Evolutionary conservation across 495 filamentous ascomycete species (phyloP), one percentile per base, ranked within the genome.

Genomic region (Filosporella fistucella): DNA sequence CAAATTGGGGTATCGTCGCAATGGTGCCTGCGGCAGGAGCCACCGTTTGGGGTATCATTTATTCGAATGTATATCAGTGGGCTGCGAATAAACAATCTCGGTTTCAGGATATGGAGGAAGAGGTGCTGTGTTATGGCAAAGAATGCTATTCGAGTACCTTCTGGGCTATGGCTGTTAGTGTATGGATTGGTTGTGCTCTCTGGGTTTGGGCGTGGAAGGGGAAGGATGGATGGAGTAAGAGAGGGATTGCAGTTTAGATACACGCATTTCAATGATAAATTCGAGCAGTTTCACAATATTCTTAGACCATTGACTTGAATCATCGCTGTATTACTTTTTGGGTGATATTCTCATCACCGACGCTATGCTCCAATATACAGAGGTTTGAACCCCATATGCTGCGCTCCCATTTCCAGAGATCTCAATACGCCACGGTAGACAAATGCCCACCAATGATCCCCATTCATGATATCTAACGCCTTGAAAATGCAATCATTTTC

Each of bases 1-100:
- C 93, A 2, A 97, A 98, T 56, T 98, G 91, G 84, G 93, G 93
- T 12, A 89, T 96, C 49, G 82, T 98, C 13, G 88, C 88, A 26
- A 87, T 94, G 69, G 84, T 90, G 39, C 93, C 93, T 8, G 93
- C 91, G 1, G 63, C 79, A 2, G 91, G 91, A 0, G 89, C 90
- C 0, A 84, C 87, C 0, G 69, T 90, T 9, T 98, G 88, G 89
- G 88, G 93, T 0, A 54, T 87, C 3, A 66, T 96, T 11, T 98
- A 96, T 60, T 83, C 83, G 7, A 75, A 69, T 0, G 82, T 88
- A 4, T 98, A 96, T 63, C 82, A 96, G 60, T 68, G 72, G 23
- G 82, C 74, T 0, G 65, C 75, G 10, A 57, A 58, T 14, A 45
- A 54, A 20, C 44, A 50, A 21, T 34, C 29, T 17, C 48, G 54